Percentiles rank a stretch among this genome's conserved stretches.
phyloP scores from a whole-genome alignment of 1,284 basidiomycete species.

The Leccinum fallax region DNA sequence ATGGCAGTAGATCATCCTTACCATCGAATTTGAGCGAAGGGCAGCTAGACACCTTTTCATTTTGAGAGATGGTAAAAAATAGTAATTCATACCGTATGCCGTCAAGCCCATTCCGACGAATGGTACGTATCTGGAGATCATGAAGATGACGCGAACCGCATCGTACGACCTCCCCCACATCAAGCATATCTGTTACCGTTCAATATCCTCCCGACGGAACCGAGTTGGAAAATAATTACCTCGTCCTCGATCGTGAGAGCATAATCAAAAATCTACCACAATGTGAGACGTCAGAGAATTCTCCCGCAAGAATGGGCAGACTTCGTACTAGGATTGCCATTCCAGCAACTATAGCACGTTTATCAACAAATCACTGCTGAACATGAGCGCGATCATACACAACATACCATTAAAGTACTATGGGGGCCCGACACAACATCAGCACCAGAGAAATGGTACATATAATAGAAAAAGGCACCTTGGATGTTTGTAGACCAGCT shows the following conservation, averaged over 20 bases:
- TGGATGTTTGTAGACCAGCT: neutral
- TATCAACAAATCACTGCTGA: neutral
- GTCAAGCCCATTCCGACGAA: neutral
- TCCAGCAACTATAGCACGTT: neutral
- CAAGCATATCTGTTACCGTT: neutral
- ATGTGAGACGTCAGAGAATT: neutral
- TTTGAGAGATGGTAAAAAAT: neutral
- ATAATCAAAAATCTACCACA: neutral
- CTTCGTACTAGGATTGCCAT: neutral
- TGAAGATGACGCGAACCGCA: neutral
- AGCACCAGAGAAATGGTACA: neutral
- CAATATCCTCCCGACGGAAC: neutral
- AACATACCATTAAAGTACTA: conserved; percentile 2
- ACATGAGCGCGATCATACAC: neutral
- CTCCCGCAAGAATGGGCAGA: neutral
- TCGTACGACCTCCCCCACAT: neutral
- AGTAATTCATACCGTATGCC: neutral
- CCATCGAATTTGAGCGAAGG: neutral
- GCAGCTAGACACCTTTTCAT: neutral
- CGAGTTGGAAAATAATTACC: neutral
- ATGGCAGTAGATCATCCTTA: neutral
- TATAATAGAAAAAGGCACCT: neutral
- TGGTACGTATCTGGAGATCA: neutral
- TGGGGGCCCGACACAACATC: neutral
- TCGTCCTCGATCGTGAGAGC: neutral